phyloP scores from a whole-genome alignment of 805 yeast genomes.

The Wickerhamomyces pijperi region DNA sequence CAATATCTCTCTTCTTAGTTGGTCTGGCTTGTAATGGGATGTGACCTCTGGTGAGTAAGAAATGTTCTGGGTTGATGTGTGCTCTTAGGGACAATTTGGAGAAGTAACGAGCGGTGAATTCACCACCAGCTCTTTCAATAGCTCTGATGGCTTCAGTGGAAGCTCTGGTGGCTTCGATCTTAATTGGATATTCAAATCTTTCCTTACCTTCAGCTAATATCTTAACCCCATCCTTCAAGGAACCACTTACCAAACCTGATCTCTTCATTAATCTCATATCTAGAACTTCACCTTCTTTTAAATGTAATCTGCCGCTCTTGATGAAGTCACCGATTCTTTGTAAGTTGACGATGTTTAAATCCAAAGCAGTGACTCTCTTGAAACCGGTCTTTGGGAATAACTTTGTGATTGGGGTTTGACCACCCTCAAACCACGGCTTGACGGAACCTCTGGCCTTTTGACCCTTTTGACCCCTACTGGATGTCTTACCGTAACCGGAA shows the following conservation, averaged over 20 bases:
- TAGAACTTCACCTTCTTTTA: slow-evolving; percentile 49
- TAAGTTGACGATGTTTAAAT: slow-evolving; percentile 44
- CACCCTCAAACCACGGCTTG: slow-evolving; percentile 95
- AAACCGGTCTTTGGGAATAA: slow-evolving; percentile 84
- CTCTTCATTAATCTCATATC: slow-evolving; percentile 71
- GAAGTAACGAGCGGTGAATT: slow-evolving; percentile 62
- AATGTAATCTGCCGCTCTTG: slow-evolving; percentile 49
- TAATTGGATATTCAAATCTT: slow-evolving; percentile 43
- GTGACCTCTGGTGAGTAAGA: slow-evolving; percentile 59
- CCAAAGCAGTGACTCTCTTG: slow-evolving; percentile 47
- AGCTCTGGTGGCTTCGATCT: slow-evolving; percentile 77
- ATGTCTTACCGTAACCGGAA: slow-evolving; percentile 84
- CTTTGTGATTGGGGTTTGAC: slow-evolving; percentile 86
- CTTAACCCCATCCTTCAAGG: slow-evolving; percentile 70
- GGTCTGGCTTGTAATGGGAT: slow-evolving; percentile 84
- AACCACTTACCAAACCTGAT: slow-evolving; percentile 61
- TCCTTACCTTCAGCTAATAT: slow-evolving; percentile 58
- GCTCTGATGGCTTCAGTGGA: slow-evolving; percentile 60
- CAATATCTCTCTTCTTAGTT: slow-evolving; percentile 66
- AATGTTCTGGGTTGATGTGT: slow-evolving; percentile 65
- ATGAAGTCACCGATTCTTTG: slow-evolving; percentile 61
- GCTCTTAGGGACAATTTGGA: slow-evolving; percentile 59
- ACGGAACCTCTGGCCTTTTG: slow-evolving; percentile 92
- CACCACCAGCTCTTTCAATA: slow-evolving; percentile 65
- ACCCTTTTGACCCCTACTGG: slow-evolving; percentile 98